Evolutionary conservation across 305 asterid genomes (phyloP).

Genomic region (Nicotiana rustica): DNA sequence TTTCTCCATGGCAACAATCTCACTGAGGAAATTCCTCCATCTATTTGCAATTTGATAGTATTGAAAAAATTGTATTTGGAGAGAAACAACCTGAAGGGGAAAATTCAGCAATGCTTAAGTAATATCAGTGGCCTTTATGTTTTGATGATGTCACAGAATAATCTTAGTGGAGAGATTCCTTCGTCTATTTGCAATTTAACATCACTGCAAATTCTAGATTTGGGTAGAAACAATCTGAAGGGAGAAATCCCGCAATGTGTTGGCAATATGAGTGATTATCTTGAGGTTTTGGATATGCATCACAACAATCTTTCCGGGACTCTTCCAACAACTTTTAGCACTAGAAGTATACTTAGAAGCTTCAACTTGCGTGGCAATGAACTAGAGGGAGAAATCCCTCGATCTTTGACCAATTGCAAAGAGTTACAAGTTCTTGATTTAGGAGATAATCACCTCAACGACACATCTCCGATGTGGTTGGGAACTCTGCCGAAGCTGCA

Average conservation of each 20-base stretch:
- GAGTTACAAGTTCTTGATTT: conserved; percentile 41
- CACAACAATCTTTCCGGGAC: not conserved
- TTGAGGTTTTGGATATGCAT: conserved; percentile 30
- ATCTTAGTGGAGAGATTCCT: conserved; percentile 23
- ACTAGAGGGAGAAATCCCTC: conserved; percentile 29
- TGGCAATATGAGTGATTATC: not conserved
- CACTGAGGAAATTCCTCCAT: not conserved
- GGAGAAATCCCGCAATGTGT: not conserved
- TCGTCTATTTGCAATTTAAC: not conserved
- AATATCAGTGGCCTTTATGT: not conserved
- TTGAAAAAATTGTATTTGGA: not conserved
- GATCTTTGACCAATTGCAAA: conserved; percentile 38
- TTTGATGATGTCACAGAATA: not conserved
- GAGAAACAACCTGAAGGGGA: conserved; percentile 1
- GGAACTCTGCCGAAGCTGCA: conserved; percentile 37
- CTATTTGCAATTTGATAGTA: not conserved
- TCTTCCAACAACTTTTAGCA: not conserved
- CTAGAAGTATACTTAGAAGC: not conserved
- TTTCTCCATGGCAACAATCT: not conserved
- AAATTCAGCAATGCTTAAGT: not conserved
- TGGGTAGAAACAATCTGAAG: not conserved
- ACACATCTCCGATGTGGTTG: conserved; percentile 38
- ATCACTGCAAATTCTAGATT: not conserved
- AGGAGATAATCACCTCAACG: conserved; percentile 38
- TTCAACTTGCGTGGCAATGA: conserved; percentile 16